A percentile compares a stretch with the other conserved stretches of the same genome.
phyloP scores from a whole-genome alignment of 208 protist species.

The Ichthyophonus hoferi region DNA sequence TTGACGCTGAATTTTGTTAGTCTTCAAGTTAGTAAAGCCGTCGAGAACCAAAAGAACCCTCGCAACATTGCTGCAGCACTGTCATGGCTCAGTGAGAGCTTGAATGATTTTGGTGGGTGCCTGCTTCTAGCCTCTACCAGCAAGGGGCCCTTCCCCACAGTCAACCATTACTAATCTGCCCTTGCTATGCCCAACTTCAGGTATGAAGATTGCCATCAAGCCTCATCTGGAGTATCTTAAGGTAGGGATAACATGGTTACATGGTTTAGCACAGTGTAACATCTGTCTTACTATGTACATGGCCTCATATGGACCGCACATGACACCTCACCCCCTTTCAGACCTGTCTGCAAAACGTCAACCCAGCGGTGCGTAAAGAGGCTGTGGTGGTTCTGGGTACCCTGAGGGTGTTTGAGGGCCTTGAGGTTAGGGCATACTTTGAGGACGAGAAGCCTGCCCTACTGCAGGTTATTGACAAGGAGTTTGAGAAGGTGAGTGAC shows the following conservation, averaged over 20 bases:
- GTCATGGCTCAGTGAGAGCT: background rate
- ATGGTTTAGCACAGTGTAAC: too few relatives aligned
- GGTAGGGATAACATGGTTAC: background rate
- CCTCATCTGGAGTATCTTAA: background rate
- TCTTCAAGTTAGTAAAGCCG: slow-evolving; percentile 17
- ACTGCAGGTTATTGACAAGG: slow-evolving; percentile 39
- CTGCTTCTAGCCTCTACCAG: too few relatives aligned
- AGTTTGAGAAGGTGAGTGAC: slow-evolving; percentile 35
- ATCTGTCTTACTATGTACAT: too few relatives aligned
- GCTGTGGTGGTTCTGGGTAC: slow-evolving; percentile 31
- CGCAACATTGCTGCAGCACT: background rate
- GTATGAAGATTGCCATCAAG: background rate
- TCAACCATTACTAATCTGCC: too few relatives aligned
- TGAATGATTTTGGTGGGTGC: slow-evolving; percentile 18
- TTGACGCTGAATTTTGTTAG: slow-evolving; percentile 34
- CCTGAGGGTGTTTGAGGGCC: slow-evolving; percentile 39
- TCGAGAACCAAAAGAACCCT: slow-evolving; percentile 1
- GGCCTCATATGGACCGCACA: too few relatives aligned
- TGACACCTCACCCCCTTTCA: too few relatives aligned
- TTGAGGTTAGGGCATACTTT: slow-evolving; percentile 4
- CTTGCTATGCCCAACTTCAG: background rate
- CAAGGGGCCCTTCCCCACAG: too few relatives aligned
- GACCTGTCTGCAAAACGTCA: background rate
- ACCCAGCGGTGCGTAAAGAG: background rate
- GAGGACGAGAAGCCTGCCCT: slow-evolving; percentile 46